phyloP scores from a whole-genome alignment of 2,329 filamentous ascomycete genomes.

The Fusarium guadeloupense region DNA sequence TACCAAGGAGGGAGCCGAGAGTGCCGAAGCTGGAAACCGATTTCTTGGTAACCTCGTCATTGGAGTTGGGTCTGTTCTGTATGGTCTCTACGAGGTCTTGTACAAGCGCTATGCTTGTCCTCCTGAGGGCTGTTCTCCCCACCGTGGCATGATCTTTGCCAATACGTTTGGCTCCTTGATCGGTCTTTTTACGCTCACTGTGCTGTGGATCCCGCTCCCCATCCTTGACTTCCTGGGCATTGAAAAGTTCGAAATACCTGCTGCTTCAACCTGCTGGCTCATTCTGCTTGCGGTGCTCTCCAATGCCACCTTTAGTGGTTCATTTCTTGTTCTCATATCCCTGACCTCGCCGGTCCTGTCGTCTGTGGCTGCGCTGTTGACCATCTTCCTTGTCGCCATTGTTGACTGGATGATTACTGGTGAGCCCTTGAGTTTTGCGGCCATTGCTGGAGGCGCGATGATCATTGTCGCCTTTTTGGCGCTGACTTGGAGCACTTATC shows the following conservation, averaged over 20 bases:
- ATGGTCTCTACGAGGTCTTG: constrained; percentile 95
- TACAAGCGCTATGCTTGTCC: constrained; percentile 96
- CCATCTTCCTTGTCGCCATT: constrained; percentile 95
- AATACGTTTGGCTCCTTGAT: constrained; percentile 92
- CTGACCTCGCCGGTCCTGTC: constrained; percentile 92
- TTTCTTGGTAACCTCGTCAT: constrained; percentile 91
- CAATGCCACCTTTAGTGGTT: constrained; percentile 92
- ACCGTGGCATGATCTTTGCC: constrained; percentile 95
- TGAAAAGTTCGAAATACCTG: constrained; percentile 85
- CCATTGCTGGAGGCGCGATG: constrained; percentile 82
- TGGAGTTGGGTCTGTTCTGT: constrained; percentile 87
- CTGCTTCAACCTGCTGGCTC: constrained; percentile 80
- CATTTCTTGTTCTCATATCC: constrained; percentile 91
- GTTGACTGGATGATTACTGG: constrained; percentile 90
- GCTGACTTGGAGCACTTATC: constrained; percentile 89
- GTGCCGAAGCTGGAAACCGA: constrained; percentile 69
- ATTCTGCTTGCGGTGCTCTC: constrained; percentile 82
- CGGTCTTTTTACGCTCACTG: constrained; percentile 82
- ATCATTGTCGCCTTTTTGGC: constrained; percentile 91
- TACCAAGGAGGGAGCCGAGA: constrained; percentile 54
- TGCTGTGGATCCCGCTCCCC: constrained; percentile 93
- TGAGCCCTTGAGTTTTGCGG: constrained; percentile 75
- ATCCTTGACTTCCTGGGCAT: constrained; percentile 80
- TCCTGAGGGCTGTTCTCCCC: constrained; percentile 83
- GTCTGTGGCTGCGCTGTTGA: constrained; percentile 90